Evolutionary conservation across 148 eudicot species (phyloP), one percentile per base, ranked within the genome.

Genomic region (Rhododendron mucronatum): DNA sequence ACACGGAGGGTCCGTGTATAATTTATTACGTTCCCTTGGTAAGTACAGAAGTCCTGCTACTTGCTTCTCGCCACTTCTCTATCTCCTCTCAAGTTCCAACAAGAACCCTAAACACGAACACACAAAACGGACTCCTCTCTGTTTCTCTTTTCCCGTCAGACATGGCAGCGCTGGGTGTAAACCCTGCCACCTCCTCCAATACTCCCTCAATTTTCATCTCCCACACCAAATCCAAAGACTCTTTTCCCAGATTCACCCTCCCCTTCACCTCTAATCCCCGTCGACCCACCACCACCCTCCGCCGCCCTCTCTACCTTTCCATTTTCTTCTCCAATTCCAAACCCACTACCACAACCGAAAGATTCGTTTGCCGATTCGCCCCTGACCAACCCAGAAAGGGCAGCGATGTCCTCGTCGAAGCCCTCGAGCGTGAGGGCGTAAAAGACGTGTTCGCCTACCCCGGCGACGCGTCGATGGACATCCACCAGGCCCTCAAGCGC

Each of bases 401-500:
- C 23, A 48, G 85, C 86, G 98, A 95, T 57, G 92, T 95, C 47
- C 93, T 96, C 12, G 96, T 96, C 1, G 99, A 96, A 50, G 99
- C 99, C 16, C 92, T 96, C 0, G 98, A 96, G 80, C 87, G 98
- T 0, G 95, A 96, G 51, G 98, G 97, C 0, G 98, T 96, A 15
- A 89, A 91, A 1, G 47, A 88, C 28, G 98, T 95, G 11, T 96
- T 96, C 83, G 99, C 99, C 5, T 96, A 96, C 89, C 99, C 97
- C 0, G 97, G 98, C 0, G 99, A 97, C 15, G 98, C 98, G 0
- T 95, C 97, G 0, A 84, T 96, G 95, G 98, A 96, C 86, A 96
- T 96, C 57, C 98, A 95, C 80, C 97, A 96, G 33, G 96, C 99
- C 2, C 90, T 96, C 0, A 96, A 98, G 1, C 95, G 98, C 18